These are phyloP conservation scores for Rhodotorula kratochvilovae DNA, from an alignment of 768 basidiomycete genomes.

Conservation along the genomic window DNA sequence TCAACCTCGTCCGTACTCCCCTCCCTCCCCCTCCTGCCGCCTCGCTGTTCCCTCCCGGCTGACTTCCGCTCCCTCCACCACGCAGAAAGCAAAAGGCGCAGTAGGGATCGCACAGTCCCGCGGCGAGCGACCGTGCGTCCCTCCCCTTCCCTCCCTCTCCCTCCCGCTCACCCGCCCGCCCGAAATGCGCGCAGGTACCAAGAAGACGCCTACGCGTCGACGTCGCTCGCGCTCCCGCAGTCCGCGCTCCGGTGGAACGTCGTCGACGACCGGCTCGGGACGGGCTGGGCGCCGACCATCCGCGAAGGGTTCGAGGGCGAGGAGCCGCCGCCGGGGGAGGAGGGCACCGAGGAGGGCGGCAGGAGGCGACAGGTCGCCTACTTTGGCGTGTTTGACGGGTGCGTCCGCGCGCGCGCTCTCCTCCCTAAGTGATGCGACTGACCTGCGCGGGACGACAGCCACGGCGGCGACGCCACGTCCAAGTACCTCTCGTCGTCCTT, in stretches of 20 bases:
- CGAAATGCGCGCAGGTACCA: conserved; percentile 29
- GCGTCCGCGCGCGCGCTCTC: background rate
- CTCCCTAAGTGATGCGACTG: too few relatives aligned
- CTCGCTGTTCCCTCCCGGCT: too few relatives aligned
- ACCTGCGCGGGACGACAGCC: too few relatives aligned
- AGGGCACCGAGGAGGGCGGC: conserved; percentile 2
- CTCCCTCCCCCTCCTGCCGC: background rate
- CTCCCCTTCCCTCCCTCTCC: background rate
- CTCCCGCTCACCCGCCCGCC: background rate
- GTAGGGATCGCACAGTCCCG: conserved; percentile 38
- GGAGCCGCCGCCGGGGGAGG: background rate
- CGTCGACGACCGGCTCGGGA: conserved; percentile 25
- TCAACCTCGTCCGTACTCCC: conserved; percentile 23
- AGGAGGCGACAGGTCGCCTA: conserved; percentile 34
- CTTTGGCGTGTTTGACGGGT: conserved; percentile 44
- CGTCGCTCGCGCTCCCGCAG: conserved; percentile 29
- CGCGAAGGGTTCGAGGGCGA: conserved; percentile 33
- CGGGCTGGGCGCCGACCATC: conserved; percentile 19
- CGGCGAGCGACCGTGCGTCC: conserved; percentile 40
- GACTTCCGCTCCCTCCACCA: background rate
- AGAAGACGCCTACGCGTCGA: conserved; percentile 39
- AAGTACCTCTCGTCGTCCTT: conserved; percentile 32
- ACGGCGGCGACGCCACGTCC: conserved; percentile 37
- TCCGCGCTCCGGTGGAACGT: conserved; percentile 32
- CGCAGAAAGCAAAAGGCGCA: conserved; percentile 17